phyloP scores from a whole-genome alignment of 2,329 filamentous ascomycete genomes.

The Chrysoporthe puriensis region DNA sequence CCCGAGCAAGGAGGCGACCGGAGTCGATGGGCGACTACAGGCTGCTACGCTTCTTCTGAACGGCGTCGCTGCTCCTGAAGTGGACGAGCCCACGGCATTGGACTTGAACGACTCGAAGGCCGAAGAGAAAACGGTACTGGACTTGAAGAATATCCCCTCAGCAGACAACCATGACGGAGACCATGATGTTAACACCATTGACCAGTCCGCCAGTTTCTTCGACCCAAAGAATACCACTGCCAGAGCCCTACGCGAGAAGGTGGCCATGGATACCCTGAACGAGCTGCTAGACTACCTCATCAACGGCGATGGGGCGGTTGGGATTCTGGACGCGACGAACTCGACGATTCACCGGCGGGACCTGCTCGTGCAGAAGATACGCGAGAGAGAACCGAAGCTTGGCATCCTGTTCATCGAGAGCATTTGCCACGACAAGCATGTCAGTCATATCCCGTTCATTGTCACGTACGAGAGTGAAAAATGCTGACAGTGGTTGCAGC shows the following conservation, averaged over 20 bases:
- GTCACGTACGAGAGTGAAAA: not conserved
- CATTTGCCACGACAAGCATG: conserved; percentile 80
- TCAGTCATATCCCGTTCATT: conserved; percentile 36
- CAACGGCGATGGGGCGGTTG: conserved; percentile 79
- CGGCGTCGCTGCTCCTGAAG: conserved; percentile 47
- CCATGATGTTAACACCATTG: conserved; percentile 54
- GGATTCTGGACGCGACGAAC: conserved; percentile 96
- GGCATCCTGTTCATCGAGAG: conserved; percentile 96
- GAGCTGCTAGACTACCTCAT: conserved; percentile 91
- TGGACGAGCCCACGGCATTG: conserved; percentile 45
- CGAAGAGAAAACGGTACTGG: conserved; percentile 25
- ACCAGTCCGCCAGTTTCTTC: conserved; percentile 93
- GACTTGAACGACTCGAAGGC: conserved; percentile 39
- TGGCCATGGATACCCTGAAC: conserved; percentile 89
- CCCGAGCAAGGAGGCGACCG: conserved; percentile 33
- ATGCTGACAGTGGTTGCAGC: conserved; percentile 39
- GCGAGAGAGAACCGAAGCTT: conserved; percentile 79
- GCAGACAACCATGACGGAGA: conserved; percentile 18
- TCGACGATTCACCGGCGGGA: conserved; percentile 87
- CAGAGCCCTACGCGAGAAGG: conserved; percentile 82
- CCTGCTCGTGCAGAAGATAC: conserved; percentile 81
- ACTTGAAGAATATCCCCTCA: conserved; percentile 16
- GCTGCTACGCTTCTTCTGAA: conserved; percentile 63
- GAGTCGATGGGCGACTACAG: conserved; percentile 51
- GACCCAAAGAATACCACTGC: conserved; percentile 86